A percentile compares a stretch with the other conserved stretches of the same genome.
These are phyloP conservation scores for Lichtheimia ornata DNA, from an alignment of 371 early-diverging fungal species.

Conservation along the genomic window DNA sequence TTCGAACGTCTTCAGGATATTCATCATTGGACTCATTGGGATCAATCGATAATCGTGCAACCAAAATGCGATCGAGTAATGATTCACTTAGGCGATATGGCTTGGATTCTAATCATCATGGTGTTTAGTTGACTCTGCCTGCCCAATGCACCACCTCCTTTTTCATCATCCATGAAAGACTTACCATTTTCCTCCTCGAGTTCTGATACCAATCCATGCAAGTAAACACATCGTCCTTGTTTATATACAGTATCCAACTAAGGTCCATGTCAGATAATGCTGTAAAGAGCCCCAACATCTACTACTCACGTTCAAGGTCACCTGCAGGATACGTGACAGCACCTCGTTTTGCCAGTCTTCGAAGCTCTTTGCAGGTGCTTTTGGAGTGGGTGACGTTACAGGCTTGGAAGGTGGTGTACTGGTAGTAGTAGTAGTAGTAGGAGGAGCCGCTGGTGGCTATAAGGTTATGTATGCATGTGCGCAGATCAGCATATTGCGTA, in stretches of 20 bases:
- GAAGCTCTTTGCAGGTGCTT: slow-evolving; percentile 58
- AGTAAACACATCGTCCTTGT: slow-evolving; percentile 41
- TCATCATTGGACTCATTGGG: slow-evolving; percentile 47
- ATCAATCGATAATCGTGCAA: slow-evolving; percentile 75
- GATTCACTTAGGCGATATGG: slow-evolving; percentile 52
- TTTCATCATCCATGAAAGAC: not conserved
- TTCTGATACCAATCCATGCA: slow-evolving; percentile 34
- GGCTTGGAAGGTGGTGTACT: no score
- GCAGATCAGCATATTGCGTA: no score
- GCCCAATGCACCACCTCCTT: no score
- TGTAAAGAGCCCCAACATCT: slow-evolving; percentile 4
- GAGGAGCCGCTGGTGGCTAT: no score
- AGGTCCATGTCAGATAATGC: not conserved
- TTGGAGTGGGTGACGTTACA: no score
- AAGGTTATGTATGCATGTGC: no score
- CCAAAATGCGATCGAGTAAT: slow-evolving; percentile 73
- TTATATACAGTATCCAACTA: slow-evolving; percentile 32
- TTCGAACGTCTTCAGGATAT: slow-evolving; percentile 42
- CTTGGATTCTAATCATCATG: slow-evolving; percentile 26
- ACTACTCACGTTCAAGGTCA: slow-evolving; percentile 76
- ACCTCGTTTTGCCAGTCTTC: slow-evolving; percentile 89
- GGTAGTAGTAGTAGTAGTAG: no score
- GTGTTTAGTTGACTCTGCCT: not conserved
- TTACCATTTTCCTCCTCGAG: slow-evolving; percentile 44
- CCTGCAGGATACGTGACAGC: slow-evolving; percentile 75